phyloP scores from a whole-genome alignment of 1,284 basidiomycete species.

The Filobasidium uniguttulatum region DNA sequence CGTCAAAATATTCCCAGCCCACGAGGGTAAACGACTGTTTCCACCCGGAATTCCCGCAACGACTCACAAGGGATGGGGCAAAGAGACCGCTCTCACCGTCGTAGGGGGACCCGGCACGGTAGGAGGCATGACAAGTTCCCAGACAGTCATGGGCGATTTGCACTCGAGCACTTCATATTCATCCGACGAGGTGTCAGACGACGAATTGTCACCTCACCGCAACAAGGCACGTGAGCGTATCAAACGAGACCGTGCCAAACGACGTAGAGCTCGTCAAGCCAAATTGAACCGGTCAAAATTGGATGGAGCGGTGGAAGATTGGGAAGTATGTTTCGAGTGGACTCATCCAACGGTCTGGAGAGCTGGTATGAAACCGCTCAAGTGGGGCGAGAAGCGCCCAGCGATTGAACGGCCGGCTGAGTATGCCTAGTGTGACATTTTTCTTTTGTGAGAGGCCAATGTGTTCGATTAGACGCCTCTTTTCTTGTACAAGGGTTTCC shows the following conservation, averaged over 20 bases:
- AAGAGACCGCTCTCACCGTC: no score
- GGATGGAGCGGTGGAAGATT: conserved; percentile 6
- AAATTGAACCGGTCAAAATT: no score
- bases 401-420: not conserved
- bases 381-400: not conserved
- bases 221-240: no score
- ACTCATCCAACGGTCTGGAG: conserved; percentile 10
- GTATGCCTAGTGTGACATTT: not conserved
- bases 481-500: not conserved
- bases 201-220: no score
- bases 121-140: no score
- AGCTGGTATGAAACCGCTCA: conserved; percentile 3
- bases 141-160: no score
- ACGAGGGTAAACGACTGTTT: conserved; percentile 8
- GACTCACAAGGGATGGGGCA: conserved; percentile 2
- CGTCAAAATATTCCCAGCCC: conserved; percentile 10
- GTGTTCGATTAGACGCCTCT: not conserved
- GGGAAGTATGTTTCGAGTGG: conserved; percentile 14
- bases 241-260: no score
- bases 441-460: not conserved
- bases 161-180: no score
- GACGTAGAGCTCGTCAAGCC: no score
- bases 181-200: not conserved
- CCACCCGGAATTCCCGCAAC: conserved; percentile 6
- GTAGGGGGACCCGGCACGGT: no score